Evolutionary conservation across 768 basidiomycete species (phyloP), one percentile per base, ranked within the genome.

Genomic region (Kwoniella heveanensis): DNA sequence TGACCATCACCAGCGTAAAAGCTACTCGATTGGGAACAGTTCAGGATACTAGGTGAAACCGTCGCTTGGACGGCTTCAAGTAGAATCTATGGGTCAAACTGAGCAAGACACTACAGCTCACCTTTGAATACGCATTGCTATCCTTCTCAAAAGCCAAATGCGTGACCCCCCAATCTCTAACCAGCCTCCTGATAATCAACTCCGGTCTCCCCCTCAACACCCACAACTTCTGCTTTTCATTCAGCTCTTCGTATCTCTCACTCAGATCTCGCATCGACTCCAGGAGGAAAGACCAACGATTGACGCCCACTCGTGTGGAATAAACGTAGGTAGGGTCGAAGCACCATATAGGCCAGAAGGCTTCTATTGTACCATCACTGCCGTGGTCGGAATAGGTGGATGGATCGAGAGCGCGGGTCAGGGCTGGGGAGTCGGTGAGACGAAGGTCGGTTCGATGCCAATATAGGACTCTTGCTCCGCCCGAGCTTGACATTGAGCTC

Each of bases 401-500:
- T n/a, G 76, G 51, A 1, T 29, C 39, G 17, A 80, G 64, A 0
- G 76, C 74, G 25, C 65, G 63, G 19, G 48, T 56, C 6, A 80
- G 69, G 10, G 77, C 74, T 0, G 79, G 77, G 8, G 74, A 77
- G 54, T 81, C 79, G 49, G 77, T 77, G 2, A 81, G 54, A 1
- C 81, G 68, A 9, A 82, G 67, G 57, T 81, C 80, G 2, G 80
- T 81, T n/a, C 80, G 64, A 66, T 77, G 79, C 80, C 80, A 81
- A 60, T 79, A 79, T 26, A 81, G 39, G 1, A 80, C 78, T 50
- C 77, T 64, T 13, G 64, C 57, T 13, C 51, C 36, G 12, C 39
- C 26, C 3, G 39, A 44, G 39, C 39, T 17, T 9, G 39, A 19
- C 4, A 3, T 17, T 19, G 13, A 13, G 32, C 32, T 13, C 13